Evolutionary conservation across 108 stramenopile species (phyloP).

Genomic region (Stephanodiscus triporus): DNA sequence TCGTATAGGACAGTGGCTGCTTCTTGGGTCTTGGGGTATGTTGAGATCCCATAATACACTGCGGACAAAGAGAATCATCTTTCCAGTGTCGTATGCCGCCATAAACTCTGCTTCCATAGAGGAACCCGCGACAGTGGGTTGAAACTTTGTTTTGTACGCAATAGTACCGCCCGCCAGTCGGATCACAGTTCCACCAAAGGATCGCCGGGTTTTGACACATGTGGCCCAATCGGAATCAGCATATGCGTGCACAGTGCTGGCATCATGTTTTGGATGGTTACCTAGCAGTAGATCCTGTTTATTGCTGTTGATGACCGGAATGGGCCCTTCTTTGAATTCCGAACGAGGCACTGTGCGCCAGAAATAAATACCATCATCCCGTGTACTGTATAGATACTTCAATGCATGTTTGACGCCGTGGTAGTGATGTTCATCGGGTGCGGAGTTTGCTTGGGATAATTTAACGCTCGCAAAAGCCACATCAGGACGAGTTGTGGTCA

Average conservation of each 20-base stretch:
- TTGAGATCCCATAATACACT: conserved; percentile 41
- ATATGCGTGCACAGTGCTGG: conserved; percentile 8
- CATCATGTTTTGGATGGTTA: not conserved
- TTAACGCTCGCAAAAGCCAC: not conserved
- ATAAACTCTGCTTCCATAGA: conserved; percentile 25
- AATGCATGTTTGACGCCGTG: not conserved
- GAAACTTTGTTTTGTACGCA: conserved; percentile 21
- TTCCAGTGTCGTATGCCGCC: conserved; percentile 25
- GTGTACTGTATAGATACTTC: conserved; percentile 11
- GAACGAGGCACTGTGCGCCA: conserved; percentile 21
- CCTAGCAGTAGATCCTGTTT: conserved; percentile 3
- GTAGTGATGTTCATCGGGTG: not conserved
- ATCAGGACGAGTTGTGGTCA: conserved; percentile 4
- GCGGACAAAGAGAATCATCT: conserved; percentile 24
- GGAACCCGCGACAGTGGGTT: conserved; percentile 26
- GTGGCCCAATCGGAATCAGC: conserved; percentile 25
- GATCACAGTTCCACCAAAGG: conserved; percentile 28
- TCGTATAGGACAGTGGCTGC: conserved; percentile 27
- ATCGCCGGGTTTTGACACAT: conserved; percentile 15
- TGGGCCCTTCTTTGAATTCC: conserved; percentile 16
- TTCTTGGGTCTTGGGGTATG: conserved; percentile 21
- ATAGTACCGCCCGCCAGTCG: conserved; percentile 36
- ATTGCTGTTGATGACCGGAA: conserved; percentile 5
- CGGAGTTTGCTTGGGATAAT: not conserved
- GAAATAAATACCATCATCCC: conserved; percentile 10